Conservation (phyloP, 2,329 filamentous ascomycete species). For the Scedosporium boydii region DNA sequence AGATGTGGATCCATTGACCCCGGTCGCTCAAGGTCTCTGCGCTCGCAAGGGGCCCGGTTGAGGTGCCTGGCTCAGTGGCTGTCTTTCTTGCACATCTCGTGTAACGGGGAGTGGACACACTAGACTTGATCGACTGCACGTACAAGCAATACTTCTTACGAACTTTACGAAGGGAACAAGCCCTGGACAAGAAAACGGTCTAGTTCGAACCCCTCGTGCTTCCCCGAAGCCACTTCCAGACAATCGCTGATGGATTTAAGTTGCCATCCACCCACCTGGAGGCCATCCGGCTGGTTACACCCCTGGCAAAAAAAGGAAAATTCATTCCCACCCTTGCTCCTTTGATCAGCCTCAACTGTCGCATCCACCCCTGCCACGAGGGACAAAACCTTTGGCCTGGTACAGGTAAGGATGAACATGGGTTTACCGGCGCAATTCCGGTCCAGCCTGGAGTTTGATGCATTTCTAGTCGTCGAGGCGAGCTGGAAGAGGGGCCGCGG, state of each 20-base stretch:
- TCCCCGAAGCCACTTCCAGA: background rate
- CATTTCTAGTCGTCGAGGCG: background rate
- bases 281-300: background rate
- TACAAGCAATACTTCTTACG: background rate
- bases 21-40: no score
- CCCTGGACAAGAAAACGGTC: background rate
- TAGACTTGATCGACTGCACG: no score
- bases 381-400: background rate
- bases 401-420: background rate
- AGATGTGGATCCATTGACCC: background rate
- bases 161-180: background rate
- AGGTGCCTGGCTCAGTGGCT: no score
- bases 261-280: background rate
- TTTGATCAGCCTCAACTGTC: background rate
- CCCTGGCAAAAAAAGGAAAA: background rate
- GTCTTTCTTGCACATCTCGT: no score
- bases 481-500: background rate
- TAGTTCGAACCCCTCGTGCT: background rate
- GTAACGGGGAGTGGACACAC: no score
- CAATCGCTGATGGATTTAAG: background rate
- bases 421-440: background rate
- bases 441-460: background rate
- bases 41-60: no score
- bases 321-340: background rate
- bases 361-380: background rate